A percentile compares a stretch with the other conserved stretches of the same genome.
These are phyloP conservation scores for Trichosporon coremiiforme DNA, from an alignment of 1,284 basidiomycete genomes.

Conservation along the genomic window DNA sequence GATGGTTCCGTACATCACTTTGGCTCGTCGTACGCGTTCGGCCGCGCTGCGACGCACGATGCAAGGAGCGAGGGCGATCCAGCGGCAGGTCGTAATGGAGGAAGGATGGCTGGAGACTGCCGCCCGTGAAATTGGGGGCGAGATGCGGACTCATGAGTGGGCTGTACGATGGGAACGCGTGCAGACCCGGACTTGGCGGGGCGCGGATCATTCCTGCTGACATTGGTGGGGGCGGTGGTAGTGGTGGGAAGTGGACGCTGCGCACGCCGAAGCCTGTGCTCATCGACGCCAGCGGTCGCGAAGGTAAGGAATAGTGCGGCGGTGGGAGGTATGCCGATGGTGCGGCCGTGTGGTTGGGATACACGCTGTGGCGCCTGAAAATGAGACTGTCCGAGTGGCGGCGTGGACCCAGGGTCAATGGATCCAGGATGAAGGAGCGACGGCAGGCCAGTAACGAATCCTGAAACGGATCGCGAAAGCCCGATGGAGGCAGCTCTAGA, in stretches of 20 bases:
- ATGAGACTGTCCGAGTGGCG: neutral
- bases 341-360: neutral
- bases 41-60: neutral
- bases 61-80: no score
- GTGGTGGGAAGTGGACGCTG: neutral
- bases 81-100: neutral
- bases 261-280: neutral
- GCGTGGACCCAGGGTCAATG: neutral
- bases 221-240: neutral
- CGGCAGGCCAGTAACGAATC: neutral
- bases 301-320: neutral
- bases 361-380: neutral
- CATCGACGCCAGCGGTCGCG: neutral
- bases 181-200: neutral
- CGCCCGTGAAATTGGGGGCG: neutral
- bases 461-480: neutral
- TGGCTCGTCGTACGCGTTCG: neutral
- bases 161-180: neutral
- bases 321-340: neutral
- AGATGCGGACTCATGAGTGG: neutral
- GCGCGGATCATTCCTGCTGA: neutral
- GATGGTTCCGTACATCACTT: neutral
- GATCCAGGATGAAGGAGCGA: neutral
- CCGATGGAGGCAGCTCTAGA: neutral
- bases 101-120: neutral